Percentiles rank a stretch among this genome's conserved stretches.
Evolutionary conservation across 1,284 basidiomycete species (phyloP).

Genomic region (Leucocoprinus gongylophorus): DNA sequence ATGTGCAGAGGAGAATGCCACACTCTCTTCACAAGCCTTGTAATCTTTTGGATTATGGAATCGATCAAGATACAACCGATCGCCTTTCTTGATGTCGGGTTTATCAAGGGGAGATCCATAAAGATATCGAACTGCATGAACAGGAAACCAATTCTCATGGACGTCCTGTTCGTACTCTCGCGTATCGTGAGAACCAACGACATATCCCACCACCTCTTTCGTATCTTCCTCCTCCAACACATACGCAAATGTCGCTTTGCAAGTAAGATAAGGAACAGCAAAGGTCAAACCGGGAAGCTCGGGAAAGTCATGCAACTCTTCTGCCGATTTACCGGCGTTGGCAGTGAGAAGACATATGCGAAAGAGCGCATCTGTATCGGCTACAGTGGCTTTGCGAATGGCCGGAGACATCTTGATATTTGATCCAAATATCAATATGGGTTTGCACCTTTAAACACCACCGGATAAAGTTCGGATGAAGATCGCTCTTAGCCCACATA

Average conservation of each 20-base stretch:
- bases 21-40: slow-evolving; percentile 36
- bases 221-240: slow-evolving; percentile 52
- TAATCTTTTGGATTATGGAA: slow-evolving; percentile 40
- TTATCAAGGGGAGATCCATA: slow-evolving; percentile 3
- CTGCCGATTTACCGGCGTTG: slow-evolving; percentile 60
- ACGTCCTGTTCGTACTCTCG: slow-evolving; percentile 47
- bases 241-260: slow-evolving; percentile 64
- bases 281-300: slow-evolving; percentile 66
- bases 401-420: slow-evolving; percentile 33
- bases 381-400: slow-evolving; percentile 50
- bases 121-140: slow-evolving; percentile 46
- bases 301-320: slow-evolving; percentile 47
- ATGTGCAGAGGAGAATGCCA: slow-evolving; percentile 55
- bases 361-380: slow-evolving; percentile 52
- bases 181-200: slow-evolving; percentile 55
- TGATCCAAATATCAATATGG: neutral
- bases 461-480: slow-evolving; percentile 4
- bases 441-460: neutral
- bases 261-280: slow-evolving; percentile 63
- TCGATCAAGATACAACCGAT: slow-evolving; percentile 42
- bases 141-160: slow-evolving; percentile 51
- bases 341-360: slow-evolving; percentile 69
- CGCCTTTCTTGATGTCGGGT: slow-evolving; percentile 37
- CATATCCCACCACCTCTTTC: slow-evolving; percentile 52
- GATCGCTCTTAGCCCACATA: neutral